phyloP scores from a whole-genome alignment of 2,329 filamentous ascomycete genomes.

The Diaporthe australafricana region DNA sequence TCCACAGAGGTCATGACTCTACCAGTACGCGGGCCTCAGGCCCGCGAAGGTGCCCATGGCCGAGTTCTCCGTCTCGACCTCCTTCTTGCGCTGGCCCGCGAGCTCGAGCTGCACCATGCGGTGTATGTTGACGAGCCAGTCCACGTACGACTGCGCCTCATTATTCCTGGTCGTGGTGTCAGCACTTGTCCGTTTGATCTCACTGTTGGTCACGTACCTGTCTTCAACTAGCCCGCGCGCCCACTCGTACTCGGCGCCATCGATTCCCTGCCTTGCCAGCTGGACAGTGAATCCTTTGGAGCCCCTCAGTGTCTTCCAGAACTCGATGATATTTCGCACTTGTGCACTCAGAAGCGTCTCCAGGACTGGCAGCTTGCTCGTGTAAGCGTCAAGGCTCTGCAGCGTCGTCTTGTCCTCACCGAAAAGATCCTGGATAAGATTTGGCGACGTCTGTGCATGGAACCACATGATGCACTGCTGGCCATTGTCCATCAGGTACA shows the following conservation, averaged over 20 bases:
- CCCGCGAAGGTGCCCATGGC: slow-evolving; percentile 68
- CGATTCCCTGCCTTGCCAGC: slow-evolving; percentile 89
- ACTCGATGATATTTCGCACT: slow-evolving; percentile 92
- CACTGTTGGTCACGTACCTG: slow-evolving; percentile 53
- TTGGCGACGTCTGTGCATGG: slow-evolving; percentile 91
- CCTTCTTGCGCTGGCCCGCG: slow-evolving; percentile 78
- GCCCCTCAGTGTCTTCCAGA: slow-evolving; percentile 81
- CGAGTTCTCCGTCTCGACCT: slow-evolving; percentile 63
- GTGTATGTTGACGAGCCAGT: slow-evolving; percentile 97
- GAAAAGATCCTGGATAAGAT: slow-evolving; percentile 90
- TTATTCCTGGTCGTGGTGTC: slow-evolving; percentile 70
- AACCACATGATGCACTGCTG: slow-evolving; percentile 94
- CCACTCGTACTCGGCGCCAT: slow-evolving; percentile 97
- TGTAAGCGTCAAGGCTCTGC: slow-evolving; percentile 83
- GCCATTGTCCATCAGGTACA: slow-evolving; percentile 94
- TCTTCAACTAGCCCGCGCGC: slow-evolving; percentile 92
- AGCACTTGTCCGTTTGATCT: not conserved
- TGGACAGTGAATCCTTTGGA: slow-evolving; percentile 91
- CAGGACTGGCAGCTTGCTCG: slow-evolving; percentile 82
- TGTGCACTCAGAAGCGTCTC: slow-evolving; percentile 95
- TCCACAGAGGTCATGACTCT: slow-evolving; percentile 38
- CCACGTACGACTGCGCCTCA: slow-evolving; percentile 97
- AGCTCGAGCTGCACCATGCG: slow-evolving; percentile 91
- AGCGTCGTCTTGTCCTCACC: slow-evolving; percentile 79
- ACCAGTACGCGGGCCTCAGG: slow-evolving; percentile 71